Evolutionary conservation across 2,329 filamentous ascomycete species (phyloP).

Genomic region (Ceratocystis diversiconidia): DNA sequence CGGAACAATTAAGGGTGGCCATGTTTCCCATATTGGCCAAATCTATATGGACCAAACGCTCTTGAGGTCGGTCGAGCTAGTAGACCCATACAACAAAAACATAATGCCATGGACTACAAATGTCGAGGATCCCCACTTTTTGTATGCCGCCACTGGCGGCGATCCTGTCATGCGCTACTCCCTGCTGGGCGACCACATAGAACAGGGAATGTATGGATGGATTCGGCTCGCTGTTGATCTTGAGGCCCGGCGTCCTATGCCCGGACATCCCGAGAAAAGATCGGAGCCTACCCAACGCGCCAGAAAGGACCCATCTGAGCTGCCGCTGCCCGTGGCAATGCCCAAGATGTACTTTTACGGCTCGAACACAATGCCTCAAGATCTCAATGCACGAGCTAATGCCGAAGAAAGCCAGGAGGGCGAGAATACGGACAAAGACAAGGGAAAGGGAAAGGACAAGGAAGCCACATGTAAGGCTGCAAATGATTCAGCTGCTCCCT

Average conservation of each 20-base stretch:
- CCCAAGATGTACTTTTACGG: conserved; percentile 18
- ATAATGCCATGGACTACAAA: conserved; percentile 36
- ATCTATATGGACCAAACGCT: conserved; percentile 49
- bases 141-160: conserved; percentile 34
- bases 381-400: conserved; percentile 9
- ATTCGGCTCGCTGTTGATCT: conserved; percentile 38
- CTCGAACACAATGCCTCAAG: conserved; percentile 15
- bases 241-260: conserved; percentile 19
- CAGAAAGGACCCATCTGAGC: conserved; percentile 11
- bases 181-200: conserved; percentile 37
- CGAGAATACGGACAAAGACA: no score
- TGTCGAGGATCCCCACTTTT: conserved; percentile 36
- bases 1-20: conserved; percentile 26
- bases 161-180: conserved; percentile 47
- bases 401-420: conserved; percentile 1
- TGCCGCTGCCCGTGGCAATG: conserved; percentile 14
- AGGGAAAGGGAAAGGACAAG: no score
- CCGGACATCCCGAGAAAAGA: conserved; percentile 3
- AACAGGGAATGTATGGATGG: conserved; percentile 42
- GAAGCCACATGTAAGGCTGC: no score
- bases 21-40: conserved; percentile 48
- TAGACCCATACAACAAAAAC: conserved; percentile 35
- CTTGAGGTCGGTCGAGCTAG: conserved; percentile 35
- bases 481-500: no score
- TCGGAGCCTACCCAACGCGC: background rate